Evolutionary conservation across 2,329 filamentous ascomycete species (phyloP), one percentile per base, ranked within the genome.

Genomic region (Lachnellula cervina): DNA sequence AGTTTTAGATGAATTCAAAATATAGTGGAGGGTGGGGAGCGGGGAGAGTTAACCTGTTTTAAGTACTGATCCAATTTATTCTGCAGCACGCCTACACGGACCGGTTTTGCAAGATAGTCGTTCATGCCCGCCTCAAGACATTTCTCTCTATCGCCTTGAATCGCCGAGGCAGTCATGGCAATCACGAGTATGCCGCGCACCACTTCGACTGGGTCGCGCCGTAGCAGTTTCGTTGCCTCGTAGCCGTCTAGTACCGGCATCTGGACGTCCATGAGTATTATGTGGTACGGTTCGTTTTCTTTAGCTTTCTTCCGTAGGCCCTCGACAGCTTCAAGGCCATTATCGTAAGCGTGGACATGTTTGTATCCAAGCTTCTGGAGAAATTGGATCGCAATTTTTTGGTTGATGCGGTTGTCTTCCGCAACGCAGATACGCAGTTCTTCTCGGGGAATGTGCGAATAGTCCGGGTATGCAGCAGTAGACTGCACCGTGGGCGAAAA

Each of bases 101-200:
- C 93, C 1, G 93, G 93, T 70, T 97, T 97, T 16, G 93, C 91
- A 1, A 97, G 81, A 66, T 97, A 97, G 67, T 97, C 94, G 71
- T 97, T 96, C 93, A 97, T 97, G 45, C 93, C 93, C 1, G 90
- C 90, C 49, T 91, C 90, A n/a, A 97, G 76, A 64, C 93, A 97
- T 73, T 96, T 97, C 70, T 97, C 93, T 48, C 92, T 81, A 69
- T 97, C 93, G 17, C 93, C 93, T 69, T 94, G 89, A 59, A 97
- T 97, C 3, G 93, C 93, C 25, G 87, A 92, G 1, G 93, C 93
- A 1, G 93, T 97, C 93, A 97, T 97, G 53, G 93, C 93, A 64
- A 97, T 97, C 49, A 97, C 89, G n/a, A 97, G 77, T 1, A 95
- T 83, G 61, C 89, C 86, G 51, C 89, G 81, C 11, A 97, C 90